Evolutionary conservation across 768 basidiomycete genomes (phyloP), one percentile per base, ranked within the genome.

Genomic region (Udeniomyces megalosporus): DNA sequence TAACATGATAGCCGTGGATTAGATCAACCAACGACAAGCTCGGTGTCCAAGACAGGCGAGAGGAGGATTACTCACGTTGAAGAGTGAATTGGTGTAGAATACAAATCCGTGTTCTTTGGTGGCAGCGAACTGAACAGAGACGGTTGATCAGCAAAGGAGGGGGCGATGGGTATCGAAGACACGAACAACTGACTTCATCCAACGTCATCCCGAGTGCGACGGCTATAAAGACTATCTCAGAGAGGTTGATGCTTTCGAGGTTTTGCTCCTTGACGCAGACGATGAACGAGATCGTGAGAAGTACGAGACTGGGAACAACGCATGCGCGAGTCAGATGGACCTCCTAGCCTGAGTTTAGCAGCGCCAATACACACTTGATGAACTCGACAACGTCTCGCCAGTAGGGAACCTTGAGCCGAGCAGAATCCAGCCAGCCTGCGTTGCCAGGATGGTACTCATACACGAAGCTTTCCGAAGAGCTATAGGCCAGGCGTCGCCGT

Each of bases 161-260:
- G 10, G 8, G 17, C 38, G 17, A 42, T 42, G 38, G 17, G 38
- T 42, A 8, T 8, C 38, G n/a, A n/a, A n/a, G n/a, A 6, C 26
- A 31, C 14, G 31, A 42, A 3, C 3, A 4, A 61, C 61, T 32
- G 15, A 62, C 61, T 73, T 93, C 90, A 64, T 86, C 86, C 44
- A 95, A 72, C 4, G 83, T 76, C 67, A 93, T 90, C 1, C 88
- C 88, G 4, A 78, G 74, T 0, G 83, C 84, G 67, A 88, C 84
- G 14, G 90, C 67, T 53, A 88, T 79, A 70, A 92, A 92, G 11
- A 82, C 74, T 22, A 77, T 70, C 70, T 95, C 91, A 76, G 83
- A 84, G 7, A 72, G 67, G 29, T 80, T 81, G 53, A 84, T 65
- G 11, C 72, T 68, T 0, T 78, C 68, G 24, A 77, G 70, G 67